Conservation (phyloP, 1,284 basidiomycete genomes). For the Phlebopus sp. region DNA sequence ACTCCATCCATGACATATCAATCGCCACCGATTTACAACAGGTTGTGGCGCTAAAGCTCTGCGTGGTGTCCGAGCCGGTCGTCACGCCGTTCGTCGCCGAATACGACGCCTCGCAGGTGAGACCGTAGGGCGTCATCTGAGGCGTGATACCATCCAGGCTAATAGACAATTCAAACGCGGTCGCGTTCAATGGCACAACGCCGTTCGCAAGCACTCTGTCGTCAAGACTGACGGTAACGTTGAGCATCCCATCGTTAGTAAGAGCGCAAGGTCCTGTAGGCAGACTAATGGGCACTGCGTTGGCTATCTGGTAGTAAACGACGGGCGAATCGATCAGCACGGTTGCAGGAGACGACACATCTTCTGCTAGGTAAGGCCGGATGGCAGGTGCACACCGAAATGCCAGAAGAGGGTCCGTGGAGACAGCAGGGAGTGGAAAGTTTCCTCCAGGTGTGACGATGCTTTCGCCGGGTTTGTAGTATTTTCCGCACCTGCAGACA, state of each 20-base stretch:
- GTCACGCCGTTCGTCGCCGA: too few relatives aligned
- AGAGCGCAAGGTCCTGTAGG: neutral
- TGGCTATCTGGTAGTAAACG: conserved; percentile 24
- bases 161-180: conserved; percentile 25
- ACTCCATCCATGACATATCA: too few relatives aligned
- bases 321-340: conserved; percentile 29
- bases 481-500: conserved; percentile 29
- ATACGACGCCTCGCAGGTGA: too few relatives aligned
- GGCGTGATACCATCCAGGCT: conserved; percentile 24
- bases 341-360: conserved; percentile 16
- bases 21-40: too few relatives aligned
- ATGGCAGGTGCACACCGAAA: conserved; percentile 31
- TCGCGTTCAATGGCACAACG: too few relatives aligned
- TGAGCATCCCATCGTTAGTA: neutral
- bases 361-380: conserved; percentile 32
- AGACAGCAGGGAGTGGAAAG: conserved; percentile 21
- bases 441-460: conserved; percentile 24
- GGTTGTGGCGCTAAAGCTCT: too few relatives aligned
- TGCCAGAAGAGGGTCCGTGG: conserved; percentile 26
- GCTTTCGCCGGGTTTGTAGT: conserved; percentile 22
- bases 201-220: too few relatives aligned
- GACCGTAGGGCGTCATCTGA: too few relatives aligned
- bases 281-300: conserved; percentile 24
- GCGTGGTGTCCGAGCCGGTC: too few relatives aligned
- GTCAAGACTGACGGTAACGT: too few relatives aligned